phyloP scores from a whole-genome alignment of 176 grass and related monocot species.

The Aegilops longissima region DNA sequence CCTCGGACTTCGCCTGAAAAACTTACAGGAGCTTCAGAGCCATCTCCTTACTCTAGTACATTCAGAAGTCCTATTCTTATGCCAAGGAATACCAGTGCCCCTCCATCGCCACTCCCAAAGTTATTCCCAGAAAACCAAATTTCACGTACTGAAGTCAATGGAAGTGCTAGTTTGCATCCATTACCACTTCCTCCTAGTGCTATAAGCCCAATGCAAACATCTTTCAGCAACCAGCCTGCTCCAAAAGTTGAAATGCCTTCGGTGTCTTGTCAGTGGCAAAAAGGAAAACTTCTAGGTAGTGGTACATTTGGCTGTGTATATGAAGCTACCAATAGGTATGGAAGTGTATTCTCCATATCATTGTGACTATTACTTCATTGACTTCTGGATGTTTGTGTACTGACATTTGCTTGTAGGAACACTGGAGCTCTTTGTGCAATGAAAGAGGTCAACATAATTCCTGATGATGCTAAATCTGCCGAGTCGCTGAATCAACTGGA shows the following conservation, averaged over 20 bases:
- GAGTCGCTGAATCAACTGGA: conserved; percentile 88
- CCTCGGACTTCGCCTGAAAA: conserved; percentile 57
- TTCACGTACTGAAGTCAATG: conserved; percentile 44
- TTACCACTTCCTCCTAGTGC: conserved; percentile 78
- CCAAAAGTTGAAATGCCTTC: conserved; percentile 49
- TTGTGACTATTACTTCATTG: conserved; percentile 12
- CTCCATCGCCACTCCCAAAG: conserved; percentile 77
- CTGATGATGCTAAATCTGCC: conserved; percentile 82
- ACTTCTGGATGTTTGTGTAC: conserved; percentile 6
- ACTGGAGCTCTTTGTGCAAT: conserved; percentile 98
- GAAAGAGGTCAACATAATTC: conserved; percentile 99
- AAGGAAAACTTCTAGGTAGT: conserved; percentile 83
- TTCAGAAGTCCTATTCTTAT: conserved; percentile 46
- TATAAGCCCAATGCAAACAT: conserved; percentile 43
- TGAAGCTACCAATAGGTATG: conserved; percentile 87
- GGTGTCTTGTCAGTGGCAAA: conserved; percentile 80
- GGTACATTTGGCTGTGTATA: conserved; percentile 97
- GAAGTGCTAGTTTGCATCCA: conserved; percentile 54
- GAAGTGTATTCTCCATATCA: conserved; percentile 24
- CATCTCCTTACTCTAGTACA: conserved; percentile 42
- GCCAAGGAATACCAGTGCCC: conserved; percentile 70
- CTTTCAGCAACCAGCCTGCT: conserved; percentile 42
- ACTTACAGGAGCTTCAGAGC: conserved; percentile 52
- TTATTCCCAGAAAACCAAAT: conserved; percentile 44
- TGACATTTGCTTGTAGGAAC: conserved; percentile 55